Conservation (phyloP, 2,329 filamentous ascomycete genomes). For the Talaromyces sp. region DNA sequence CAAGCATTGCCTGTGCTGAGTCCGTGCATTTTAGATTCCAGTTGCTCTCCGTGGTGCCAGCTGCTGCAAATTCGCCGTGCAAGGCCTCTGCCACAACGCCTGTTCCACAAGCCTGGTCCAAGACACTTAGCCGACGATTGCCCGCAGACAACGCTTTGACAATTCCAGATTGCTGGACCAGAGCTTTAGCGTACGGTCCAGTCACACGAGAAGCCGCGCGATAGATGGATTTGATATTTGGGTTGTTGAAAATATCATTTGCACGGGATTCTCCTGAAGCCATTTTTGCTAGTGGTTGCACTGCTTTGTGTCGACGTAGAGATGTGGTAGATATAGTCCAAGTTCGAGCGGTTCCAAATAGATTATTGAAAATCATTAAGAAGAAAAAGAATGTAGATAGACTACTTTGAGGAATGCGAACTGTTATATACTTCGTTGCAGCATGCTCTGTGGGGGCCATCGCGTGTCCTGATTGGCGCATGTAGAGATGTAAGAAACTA, state of each 20-base stretch:
- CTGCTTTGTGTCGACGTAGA: not conserved
- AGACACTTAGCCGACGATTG: not conserved
- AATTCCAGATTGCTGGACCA: not conserved
- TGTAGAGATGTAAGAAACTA: not conserved
- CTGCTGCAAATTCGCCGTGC: not conserved
- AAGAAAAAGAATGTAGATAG: not conserved
- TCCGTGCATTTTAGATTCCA: not conserved
- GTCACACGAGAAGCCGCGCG: not conserved
- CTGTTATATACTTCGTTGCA: not conserved
- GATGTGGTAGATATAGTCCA: not conserved
- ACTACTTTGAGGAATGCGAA: too few species aligned
- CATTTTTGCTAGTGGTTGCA: not conserved
- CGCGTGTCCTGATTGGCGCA: not conserved
- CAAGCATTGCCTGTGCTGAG: not conserved
- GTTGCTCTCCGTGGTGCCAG: not conserved
- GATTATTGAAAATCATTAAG: not conserved
- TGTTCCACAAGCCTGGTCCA: not conserved
- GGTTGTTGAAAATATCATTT: not conserved
- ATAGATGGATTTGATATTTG: not conserved
- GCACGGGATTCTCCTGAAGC: not conserved
- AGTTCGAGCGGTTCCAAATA: not conserved
- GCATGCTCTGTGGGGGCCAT: not conserved
- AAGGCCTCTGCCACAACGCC: not conserved
- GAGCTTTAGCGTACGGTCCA: not conserved
- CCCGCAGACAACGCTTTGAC: not conserved